These are phyloP conservation scores for Nematocida displodere DNA, from an alignment of 371 early-diverging fungal species.

Conservation along the genomic window DNA sequence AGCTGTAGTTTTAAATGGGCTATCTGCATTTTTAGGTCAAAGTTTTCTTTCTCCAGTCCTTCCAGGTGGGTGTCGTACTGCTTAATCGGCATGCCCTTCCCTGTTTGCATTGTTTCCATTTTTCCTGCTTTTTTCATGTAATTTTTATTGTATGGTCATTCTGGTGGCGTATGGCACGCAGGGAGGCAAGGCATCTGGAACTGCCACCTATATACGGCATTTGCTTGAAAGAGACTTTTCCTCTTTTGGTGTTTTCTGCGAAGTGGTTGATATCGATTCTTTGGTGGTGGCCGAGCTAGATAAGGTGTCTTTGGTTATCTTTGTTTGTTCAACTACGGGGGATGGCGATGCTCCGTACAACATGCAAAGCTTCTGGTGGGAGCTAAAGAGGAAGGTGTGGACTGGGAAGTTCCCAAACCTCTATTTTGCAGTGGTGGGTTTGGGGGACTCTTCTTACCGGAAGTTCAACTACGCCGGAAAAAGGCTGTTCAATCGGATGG, in stretches of 20 bases:
- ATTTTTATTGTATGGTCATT: constrained; percentile 41
- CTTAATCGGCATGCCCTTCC: constrained; percentile 23
- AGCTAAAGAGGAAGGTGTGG: constrained; percentile 41
- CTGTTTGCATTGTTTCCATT: neutral
- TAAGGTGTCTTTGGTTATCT: constrained; percentile 51
- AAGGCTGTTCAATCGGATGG: constrained; percentile 76
- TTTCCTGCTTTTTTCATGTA: constrained; percentile 1
- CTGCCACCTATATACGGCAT: too few species aligned
- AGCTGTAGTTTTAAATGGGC: constrained; percentile 13
- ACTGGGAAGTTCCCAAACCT: constrained; percentile 32
- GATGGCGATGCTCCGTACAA: constrained; percentile 62
- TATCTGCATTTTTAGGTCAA: constrained; percentile 50
- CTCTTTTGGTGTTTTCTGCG: too few species aligned
- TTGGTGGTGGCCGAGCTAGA: neutral
- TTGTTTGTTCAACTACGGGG: constrained; percentile 64
- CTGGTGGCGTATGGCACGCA: constrained; percentile 61
- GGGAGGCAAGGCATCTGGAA: constrained; percentile 50
- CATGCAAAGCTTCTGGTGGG: constrained; percentile 55
- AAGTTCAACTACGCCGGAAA: constrained; percentile 84
- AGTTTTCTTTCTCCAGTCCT: constrained; percentile 39
- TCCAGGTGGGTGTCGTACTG: constrained; percentile 24
- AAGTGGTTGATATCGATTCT: constrained; percentile 20
- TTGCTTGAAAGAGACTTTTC: too few species aligned
- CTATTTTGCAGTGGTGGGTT: constrained; percentile 60
- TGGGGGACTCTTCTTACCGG: constrained; percentile 63